A percentile compares a stretch with the other conserved stretches of the same genome.
Conservation (phyloP, 2,329 filamentous ascomycete genomes). For the Trichoderma sp. region DNA sequence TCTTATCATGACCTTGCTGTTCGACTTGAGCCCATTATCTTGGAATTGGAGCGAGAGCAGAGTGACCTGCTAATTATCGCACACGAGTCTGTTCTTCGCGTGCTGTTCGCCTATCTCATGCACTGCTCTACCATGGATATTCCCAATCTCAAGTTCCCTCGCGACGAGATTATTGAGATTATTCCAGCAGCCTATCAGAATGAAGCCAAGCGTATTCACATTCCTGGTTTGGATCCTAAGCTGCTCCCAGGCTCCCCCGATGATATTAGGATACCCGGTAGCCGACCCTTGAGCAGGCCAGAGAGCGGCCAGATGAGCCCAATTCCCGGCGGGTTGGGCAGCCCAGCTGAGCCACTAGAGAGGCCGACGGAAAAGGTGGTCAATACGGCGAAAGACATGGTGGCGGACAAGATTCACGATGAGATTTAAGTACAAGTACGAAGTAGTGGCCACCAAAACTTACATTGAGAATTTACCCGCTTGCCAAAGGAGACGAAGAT, state of each 20-base stretch:
- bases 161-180: conserved; percentile 98
- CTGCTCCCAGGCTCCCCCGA: conserved; percentile 77
- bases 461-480: not conserved
- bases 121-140: conserved; percentile 96
- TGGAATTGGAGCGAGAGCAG: conserved; percentile 94
- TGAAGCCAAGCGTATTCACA: conserved; percentile 84
- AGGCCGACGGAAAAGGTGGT: conserved; percentile 48
- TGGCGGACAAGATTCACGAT: conserved; percentile 52
- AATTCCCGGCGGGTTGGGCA: conserved; percentile 46
- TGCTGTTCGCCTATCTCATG: conserved; percentile 97
- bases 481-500: not conserved
- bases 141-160: conserved; percentile 86
- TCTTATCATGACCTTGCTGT: conserved; percentile 99
- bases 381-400: conserved; percentile 49
- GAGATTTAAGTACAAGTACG: conserved; percentile 40
- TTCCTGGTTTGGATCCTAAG: conserved; percentile 63
- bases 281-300: conserved; percentile 28
- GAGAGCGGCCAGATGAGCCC: conserved; percentile 43
- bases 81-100: conserved; percentile 94
- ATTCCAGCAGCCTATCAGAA: conserved; percentile 98
- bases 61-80: conserved; percentile 98
- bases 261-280: conserved; percentile 68
- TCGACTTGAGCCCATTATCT: conserved; percentile 92
- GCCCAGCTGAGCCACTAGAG: conserved; percentile 44
- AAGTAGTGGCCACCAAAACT: conserved; percentile 1